phyloP scores from a whole-genome alignment of 805 yeast genomes.

The Kuraishia hungarica region DNA sequence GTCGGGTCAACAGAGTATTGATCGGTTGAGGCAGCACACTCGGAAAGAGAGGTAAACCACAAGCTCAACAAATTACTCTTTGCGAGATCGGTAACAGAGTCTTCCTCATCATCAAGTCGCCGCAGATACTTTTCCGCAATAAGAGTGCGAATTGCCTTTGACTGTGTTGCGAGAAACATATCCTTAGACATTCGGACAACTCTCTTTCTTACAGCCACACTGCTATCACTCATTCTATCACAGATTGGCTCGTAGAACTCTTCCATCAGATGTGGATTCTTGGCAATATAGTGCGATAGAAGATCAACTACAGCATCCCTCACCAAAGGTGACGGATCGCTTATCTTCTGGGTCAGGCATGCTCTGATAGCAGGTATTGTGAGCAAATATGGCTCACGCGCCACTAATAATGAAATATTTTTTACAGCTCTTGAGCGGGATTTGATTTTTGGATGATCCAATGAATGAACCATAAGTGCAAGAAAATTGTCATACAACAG shows the following conservation, averaged over 20 bases:
- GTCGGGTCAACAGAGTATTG: constrained; percentile 1
- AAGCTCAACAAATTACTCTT: constrained; percentile 25
- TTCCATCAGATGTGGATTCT: constrained; percentile 34
- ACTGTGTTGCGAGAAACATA: constrained; percentile 32
- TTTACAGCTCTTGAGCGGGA: constrained; percentile 59
- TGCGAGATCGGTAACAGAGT: constrained; percentile 34
- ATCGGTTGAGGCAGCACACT: background rate
- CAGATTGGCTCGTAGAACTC: constrained; percentile 43
- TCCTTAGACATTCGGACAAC: constrained; percentile 42
- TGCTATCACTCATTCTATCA: constrained; percentile 45
- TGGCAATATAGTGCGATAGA: constrained; percentile 36
- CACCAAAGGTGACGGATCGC: constrained; percentile 61
- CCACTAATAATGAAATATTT: constrained; percentile 46
- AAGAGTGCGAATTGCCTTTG: constrained; percentile 24
- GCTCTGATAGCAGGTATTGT: constrained; percentile 39
- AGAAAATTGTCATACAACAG: constrained; percentile 42
- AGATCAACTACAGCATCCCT: constrained; percentile 72
- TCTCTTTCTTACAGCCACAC: constrained; percentile 56
- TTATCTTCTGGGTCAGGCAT: constrained; percentile 41
- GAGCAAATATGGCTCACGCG: constrained; percentile 43
- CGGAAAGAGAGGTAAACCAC: constrained; percentile 22
- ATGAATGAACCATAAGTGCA: constrained; percentile 34
- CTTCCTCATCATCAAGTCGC: constrained; percentile 67
- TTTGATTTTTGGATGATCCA: constrained; percentile 41
- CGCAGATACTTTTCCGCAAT: constrained; percentile 44